Percentiles rank a stretch among this genome's conserved stretches.
phyloP scores from a whole-genome alignment of 192 early-diverging fungal species.

The Rhizoclosmatium globosum region DNA sequence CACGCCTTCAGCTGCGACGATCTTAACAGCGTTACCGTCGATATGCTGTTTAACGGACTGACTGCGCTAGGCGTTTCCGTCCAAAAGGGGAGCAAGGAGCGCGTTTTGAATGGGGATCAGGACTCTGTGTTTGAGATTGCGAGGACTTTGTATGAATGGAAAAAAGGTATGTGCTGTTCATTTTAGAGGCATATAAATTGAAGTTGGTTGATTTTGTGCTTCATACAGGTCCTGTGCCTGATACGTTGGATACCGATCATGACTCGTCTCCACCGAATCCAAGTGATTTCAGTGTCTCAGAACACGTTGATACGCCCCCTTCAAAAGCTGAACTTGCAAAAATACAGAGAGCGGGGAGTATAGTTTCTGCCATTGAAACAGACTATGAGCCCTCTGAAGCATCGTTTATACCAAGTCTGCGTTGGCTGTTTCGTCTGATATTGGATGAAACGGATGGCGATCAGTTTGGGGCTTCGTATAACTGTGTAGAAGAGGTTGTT shows the following conservation, averaged over 20 bases:
- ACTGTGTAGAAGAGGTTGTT: background rate
- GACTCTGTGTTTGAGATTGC: constrained; percentile 3
- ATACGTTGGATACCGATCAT: too few species aligned
- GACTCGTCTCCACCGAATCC: too few species aligned
- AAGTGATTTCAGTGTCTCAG: too few species aligned
- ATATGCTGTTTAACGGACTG: constrained; percentile 30
- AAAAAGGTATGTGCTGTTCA: background rate
- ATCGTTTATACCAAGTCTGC: constrained; percentile 47
- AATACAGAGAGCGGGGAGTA: background rate
- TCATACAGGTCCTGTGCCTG: too few species aligned
- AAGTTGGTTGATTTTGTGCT: too few species aligned
- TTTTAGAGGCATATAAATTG: background rate
- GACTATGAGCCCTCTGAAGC: constrained; percentile 40
- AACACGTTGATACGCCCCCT: background rate
- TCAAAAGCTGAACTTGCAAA: background rate
- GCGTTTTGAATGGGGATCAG: background rate
- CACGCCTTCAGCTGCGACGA: constrained; percentile 26
- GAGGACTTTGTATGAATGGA: background rate
- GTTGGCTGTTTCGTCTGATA: constrained; percentile 42
- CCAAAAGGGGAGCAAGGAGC: constrained; percentile 7
- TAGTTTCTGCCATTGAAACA: constrained; percentile 4
- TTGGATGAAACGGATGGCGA: constrained; percentile 20
- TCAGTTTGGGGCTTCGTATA: constrained; percentile 5
- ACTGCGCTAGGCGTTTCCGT: background rate
- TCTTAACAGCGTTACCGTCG: constrained; percentile 8